Percentiles rank a stretch among this genome's conserved stretches.
Conservation (phyloP, 106 monocot species). For the Allium sativum region DNA sequence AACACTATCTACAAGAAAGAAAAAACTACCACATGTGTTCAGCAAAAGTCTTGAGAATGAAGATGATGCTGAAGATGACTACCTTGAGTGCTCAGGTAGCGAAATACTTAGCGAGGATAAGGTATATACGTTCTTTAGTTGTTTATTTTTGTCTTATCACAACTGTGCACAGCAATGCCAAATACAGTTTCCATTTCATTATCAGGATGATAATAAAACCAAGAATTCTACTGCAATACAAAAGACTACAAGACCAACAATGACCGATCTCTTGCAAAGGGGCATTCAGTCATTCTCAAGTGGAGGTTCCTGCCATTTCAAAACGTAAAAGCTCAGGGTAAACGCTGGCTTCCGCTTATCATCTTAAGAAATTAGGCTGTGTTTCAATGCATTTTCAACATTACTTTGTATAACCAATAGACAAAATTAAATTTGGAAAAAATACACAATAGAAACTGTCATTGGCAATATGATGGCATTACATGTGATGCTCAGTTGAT, state of each 20-base stretch:
- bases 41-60: conserved; percentile 34
- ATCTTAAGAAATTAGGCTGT: too few species aligned
- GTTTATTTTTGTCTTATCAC: too few species aligned
- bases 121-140: conserved; percentile 16
- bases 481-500: too few species aligned
- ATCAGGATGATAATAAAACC: conserved; percentile 30
- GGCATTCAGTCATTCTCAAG: conserved; percentile 30
- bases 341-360: not conserved
- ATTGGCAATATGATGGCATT: too few species aligned
- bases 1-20: conserved; percentile 21
- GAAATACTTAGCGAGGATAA: conserved; percentile 58
- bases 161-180: not conserved
- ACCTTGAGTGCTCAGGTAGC: conserved; percentile 28
- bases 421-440: too few species aligned
- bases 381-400: too few species aligned
- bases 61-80: conserved; percentile 26
- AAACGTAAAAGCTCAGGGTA: conserved; percentile 26
- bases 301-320: conserved; percentile 6
- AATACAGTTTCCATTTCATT: not conserved
- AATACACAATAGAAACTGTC: too few species aligned
- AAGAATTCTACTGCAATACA: conserved; percentile 14
- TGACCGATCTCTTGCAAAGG: conserved; percentile 81
- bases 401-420: too few species aligned
- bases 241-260: conserved; percentile 36
- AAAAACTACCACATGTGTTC: conserved; percentile 19